Base-by-base conservation (phyloP, 352 stramenopile species). In the Globisporangium irregulare region DNA sequence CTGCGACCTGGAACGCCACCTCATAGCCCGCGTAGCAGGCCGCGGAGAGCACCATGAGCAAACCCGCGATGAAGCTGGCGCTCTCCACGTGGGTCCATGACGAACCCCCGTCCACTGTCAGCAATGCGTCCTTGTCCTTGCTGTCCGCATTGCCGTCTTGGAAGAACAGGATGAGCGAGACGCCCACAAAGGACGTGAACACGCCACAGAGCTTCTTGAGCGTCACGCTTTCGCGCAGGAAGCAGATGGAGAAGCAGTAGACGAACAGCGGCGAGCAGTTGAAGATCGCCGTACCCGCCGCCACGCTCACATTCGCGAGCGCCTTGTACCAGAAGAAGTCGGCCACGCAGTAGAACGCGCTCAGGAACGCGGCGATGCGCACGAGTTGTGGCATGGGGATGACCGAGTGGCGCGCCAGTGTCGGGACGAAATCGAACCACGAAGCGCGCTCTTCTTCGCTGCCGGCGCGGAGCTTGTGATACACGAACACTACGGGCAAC, bases 321-420 rank as follows among this genome's bases (percentile, higher is more conserved):
- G 43, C 43, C 43, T 50, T 50, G 43, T 50, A 50, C 43, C 43
- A 50, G 43, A 50, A 50, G 18, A 50, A 50, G 43, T 50, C 43
- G 15, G 43, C 43, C 18, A 50, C 43, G 43, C 43, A 50, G 43
- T 50, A 50, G 43, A 50, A 50, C 18, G 43, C 43, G 43, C 43
- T 50, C 15, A 50, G 43, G 43, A 50, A 50, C 43, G 43, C 43
- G 43, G 43, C 43, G 18, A 22, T 50, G 43, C 43, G 43, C 43
- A 50, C 43, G 43, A 50, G 43, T 22, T 50, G 15, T 4, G 43
- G 43, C 43, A 50, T n/a, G 14, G 43, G 43, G 43, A 50, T 50
- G 43, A 50, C 18, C 43, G 43, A 50, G 43, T 50, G 43, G 43
- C 43, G 43, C 43, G 15, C 43, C 43, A 50, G 43, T 5, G 43